These are phyloP conservation scores for Epichloe sp. DNA, from an alignment of 2,329 filamentous ascomycete genomes.

Conservation along the genomic window DNA sequence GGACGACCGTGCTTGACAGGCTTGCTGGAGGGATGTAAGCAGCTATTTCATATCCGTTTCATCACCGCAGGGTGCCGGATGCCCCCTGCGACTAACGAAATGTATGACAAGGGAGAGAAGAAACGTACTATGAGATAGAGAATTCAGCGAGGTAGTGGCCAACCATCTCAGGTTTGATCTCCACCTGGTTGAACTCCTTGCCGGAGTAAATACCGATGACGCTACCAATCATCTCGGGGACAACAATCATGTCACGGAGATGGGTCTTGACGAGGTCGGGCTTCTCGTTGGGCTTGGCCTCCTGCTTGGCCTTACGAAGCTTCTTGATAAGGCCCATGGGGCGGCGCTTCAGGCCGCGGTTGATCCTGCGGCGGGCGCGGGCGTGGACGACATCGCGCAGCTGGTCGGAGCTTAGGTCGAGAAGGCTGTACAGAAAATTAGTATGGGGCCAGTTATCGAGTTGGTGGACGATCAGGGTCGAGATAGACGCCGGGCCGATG, in stretches of 20 bases:
- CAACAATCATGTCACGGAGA: slow-evolving; percentile 99
- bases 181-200: slow-evolving; percentile 99
- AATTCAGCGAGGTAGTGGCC: slow-evolving; percentile 99
- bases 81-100: too few species aligned
- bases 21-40: slow-evolving; percentile 59
- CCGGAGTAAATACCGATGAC: slow-evolving; percentile 99
- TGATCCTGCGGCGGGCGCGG: slow-evolving; percentile 96
- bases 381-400: slow-evolving; percentile 99
- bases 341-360: slow-evolving; percentile 99
- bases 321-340: slow-evolving; percentile 99
- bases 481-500: not conserved
- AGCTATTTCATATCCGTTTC: not conserved
- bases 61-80: not conserved
- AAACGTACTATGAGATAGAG: slow-evolving; percentile 96
- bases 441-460: slow-evolving; percentile 1
- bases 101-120: not conserved
- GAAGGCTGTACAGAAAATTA: slow-evolving; percentile 53
- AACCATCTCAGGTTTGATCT: slow-evolving; percentile 99
- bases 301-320: slow-evolving; percentile 98
- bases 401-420: slow-evolving; percentile 96
- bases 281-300: slow-evolving; percentile 99
- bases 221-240: slow-evolving; percentile 98
- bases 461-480: not conserved
- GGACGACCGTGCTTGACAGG: slow-evolving; percentile 99
- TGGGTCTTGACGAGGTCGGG: slow-evolving; percentile 98